phyloP scores from a whole-genome alignment of 1,284 basidiomycete species.

The Garcileccinum viscosum region DNA sequence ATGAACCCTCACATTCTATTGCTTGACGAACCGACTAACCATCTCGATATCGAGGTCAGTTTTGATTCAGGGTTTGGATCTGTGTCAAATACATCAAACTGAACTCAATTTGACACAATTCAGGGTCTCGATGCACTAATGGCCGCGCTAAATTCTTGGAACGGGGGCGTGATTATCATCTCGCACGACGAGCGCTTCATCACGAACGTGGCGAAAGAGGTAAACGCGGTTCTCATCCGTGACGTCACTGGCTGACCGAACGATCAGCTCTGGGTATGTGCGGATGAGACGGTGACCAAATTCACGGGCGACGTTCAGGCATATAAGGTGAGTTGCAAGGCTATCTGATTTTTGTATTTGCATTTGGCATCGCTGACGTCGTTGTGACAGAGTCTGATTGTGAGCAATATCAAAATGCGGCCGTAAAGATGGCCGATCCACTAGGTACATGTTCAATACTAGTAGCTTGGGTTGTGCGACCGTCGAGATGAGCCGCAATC shows the following conservation, averaged over 20 bases:
- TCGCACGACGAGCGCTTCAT: slow-evolving; percentile 96
- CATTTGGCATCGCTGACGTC: slow-evolving; percentile 7
- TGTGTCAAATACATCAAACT: not conserved
- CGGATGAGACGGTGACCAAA: slow-evolving; percentile 82
- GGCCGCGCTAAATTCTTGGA: slow-evolving; percentile 86
- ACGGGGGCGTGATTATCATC: slow-evolving; percentile 94
- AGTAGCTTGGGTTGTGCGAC: too few relatives aligned
- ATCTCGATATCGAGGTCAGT: slow-evolving; percentile 89
- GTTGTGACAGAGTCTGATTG: slow-evolving; percentile 68
- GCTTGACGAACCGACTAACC: slow-evolving; percentile 97
- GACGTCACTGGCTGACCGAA: not conserved
- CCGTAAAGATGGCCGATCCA: slow-evolving; percentile 39
- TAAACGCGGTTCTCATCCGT: slow-evolving; percentile 34
- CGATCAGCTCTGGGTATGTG: slow-evolving; percentile 86
- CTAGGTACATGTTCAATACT: not conserved
- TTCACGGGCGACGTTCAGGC: slow-evolving; percentile 90
- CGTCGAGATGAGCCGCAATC: too few relatives aligned
- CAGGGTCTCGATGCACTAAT: slow-evolving; percentile 94
- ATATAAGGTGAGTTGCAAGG: slow-evolving; percentile 77
- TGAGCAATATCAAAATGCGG: slow-evolving; percentile 76
- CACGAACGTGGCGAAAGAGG: slow-evolving; percentile 81
- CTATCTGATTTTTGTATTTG: not conserved
- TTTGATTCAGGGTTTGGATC: slow-evolving; percentile 7
- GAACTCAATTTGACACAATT: not conserved
- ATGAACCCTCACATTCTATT: slow-evolving; percentile 88